Evolutionary conservation across 805 yeast genomes (phyloP).

Genomic region (Brettanomyces naardenensis): DNA sequence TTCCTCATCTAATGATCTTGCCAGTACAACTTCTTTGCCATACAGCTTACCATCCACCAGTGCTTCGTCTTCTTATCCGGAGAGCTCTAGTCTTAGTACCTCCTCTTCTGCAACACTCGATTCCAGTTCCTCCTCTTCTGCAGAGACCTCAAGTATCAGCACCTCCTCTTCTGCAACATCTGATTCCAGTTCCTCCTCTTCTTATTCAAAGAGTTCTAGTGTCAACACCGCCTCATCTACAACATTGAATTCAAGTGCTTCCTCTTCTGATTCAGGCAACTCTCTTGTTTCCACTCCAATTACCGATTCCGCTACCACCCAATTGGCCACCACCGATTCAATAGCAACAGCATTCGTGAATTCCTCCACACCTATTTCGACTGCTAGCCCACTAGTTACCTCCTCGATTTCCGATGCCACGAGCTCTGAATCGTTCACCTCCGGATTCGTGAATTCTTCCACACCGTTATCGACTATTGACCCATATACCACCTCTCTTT

Average conservation of each 20-base stretch:
- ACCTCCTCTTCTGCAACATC: not conserved
- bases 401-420: too few relatives aligned
- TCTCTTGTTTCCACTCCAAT: not conserved
- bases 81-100: not conserved
- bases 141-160: not conserved
- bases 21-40: not conserved
- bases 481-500: too few relatives aligned
- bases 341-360: not conserved
- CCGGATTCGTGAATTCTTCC: too few relatives aligned
- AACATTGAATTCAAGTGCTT: too few relatives aligned
- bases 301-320: not conserved
- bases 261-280: not conserved
- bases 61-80: not conserved
- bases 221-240: too few relatives aligned
- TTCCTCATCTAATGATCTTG: not conserved
- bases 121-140: not conserved
- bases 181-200: not conserved
- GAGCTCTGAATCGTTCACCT: too few relatives aligned
- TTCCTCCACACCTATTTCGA: not conserved
- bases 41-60: not conserved
- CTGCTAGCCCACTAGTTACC: not conserved
- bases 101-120: not conserved
- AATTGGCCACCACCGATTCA: not conserved
- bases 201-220: not conserved
- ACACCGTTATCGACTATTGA: too few relatives aligned